phyloP scores from a whole-genome alignment of 345 rosid genomes.

The Hirschfeldia incana region DNA sequence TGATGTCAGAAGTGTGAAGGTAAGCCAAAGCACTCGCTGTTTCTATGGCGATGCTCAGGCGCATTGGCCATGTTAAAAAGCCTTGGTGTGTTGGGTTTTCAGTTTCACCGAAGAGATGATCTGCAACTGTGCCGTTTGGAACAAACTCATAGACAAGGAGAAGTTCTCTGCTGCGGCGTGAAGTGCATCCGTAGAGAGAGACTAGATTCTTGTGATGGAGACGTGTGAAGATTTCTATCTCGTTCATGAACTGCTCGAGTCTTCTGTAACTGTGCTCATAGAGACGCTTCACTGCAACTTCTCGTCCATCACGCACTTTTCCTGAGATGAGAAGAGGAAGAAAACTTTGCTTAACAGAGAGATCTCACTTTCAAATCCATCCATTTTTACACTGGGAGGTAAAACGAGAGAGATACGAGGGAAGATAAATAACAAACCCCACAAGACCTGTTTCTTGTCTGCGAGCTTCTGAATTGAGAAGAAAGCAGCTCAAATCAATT shows the following conservation, averaged over 20 bases:
- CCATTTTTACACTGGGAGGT: too few relatives aligned
- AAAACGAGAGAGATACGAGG: too few relatives aligned
- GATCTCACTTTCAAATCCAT: too few relatives aligned
- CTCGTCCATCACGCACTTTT: constrained; percentile 61
- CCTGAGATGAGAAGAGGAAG: constrained; percentile 37
- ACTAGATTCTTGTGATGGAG: constrained; percentile 67
- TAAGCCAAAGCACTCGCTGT: constrained; percentile 63
- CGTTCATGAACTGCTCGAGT: constrained; percentile 59
- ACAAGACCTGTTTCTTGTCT: too few relatives aligned
- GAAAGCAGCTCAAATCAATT: too few relatives aligned
- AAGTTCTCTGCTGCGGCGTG: constrained; percentile 55
- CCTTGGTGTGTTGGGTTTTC: constrained; percentile 35
- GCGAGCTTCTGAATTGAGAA: too few relatives aligned
- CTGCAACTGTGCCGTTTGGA: constrained; percentile 64
- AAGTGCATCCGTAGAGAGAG: constrained; percentile 68
- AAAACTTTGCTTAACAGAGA: background rate
- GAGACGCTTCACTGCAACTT: constrained; percentile 73
- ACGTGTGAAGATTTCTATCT: constrained; percentile 58
- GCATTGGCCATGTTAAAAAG: constrained; percentile 50
- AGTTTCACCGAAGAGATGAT: constrained; percentile 60
- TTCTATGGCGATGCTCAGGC: constrained; percentile 64
- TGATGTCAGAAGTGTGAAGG: constrained; percentile 59
- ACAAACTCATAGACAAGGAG: constrained; percentile 69
- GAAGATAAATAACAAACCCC: too few relatives aligned
- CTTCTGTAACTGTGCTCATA: constrained; percentile 53